Evolutionary conservation across 495 filamentous ascomycete genomes (phyloP).

Genomic region (Umbilicaria muhlenbergii): DNA sequence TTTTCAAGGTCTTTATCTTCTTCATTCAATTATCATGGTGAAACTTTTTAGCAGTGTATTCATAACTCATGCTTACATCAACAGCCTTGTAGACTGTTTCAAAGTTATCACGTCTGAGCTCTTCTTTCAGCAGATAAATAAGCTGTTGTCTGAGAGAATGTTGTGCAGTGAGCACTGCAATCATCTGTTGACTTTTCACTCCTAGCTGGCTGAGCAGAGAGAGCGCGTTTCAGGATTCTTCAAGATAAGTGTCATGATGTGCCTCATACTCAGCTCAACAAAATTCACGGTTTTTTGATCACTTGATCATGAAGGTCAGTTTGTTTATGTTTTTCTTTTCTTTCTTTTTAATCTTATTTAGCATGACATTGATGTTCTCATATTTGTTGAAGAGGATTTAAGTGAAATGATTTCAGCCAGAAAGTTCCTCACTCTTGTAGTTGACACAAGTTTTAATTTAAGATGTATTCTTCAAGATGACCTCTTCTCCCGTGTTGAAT

Average conservation of each 20-base stretch:
- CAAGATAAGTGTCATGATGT: conserved; percentile 2
- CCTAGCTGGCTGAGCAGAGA: not conserved
- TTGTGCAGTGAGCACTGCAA: not conserved
- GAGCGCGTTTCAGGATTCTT: not conserved
- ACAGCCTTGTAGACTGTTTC: no score
- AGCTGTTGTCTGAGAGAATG: conserved; percentile 4
- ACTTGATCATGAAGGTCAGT: conserved; percentile 3
- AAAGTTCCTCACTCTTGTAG: conserved; percentile 2
- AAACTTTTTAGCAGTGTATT: no score
- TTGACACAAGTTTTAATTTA: conserved; percentile 1
- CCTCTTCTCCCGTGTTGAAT: conserved; percentile 4
- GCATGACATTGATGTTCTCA: conserved; percentile 1
- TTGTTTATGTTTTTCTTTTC: no score
- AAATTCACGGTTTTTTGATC: not conserved
- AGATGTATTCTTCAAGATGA: conserved; percentile 6
- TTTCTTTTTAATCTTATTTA: no score
- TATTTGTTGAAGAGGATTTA: conserved; percentile 3
- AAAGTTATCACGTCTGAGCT: no score
- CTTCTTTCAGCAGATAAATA: no score
- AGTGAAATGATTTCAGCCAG: conserved; percentile 1
- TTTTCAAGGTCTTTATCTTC: not conserved
- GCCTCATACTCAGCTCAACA: not conserved
- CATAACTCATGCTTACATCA: no score
- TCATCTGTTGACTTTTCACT: conserved; percentile 2
- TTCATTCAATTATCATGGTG: no score